Evolutionary conservation across 768 basidiomycete species (phyloP), one percentile per base, ranked within the genome.

Genomic region (Xerocomus spinulosus): DNA sequence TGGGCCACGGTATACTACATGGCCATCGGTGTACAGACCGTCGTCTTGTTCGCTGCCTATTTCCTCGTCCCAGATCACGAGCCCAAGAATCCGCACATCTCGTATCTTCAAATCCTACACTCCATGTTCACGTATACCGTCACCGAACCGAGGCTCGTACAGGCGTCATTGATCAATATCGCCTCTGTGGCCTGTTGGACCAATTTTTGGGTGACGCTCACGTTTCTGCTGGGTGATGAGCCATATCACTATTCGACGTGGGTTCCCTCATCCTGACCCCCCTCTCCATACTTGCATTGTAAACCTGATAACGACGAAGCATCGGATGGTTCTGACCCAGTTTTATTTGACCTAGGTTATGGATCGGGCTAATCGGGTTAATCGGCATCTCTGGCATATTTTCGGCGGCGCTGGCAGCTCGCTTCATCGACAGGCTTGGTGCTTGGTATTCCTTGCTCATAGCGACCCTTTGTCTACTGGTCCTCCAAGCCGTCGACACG

Each of bases 301-400:
- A 37, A 37, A 44, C 21, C 13, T 9, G 2, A 10, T 40, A n/a
- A 21, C 10, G 21, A 23, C 14, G 20, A 15, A 3, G 35, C 20
- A 20, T 36, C 8, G n/a, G 15, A 3, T 5, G 5, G 13, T 37
- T 3, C 41, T 54, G 30, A 53, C 30, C 18, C 15, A 3, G n/a
- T 43, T 18, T 36, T 39, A 35, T 12, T 28, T 10, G 23, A 23
- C 39, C 12, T 43, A 50, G 57, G 21, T 58, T 59, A 44, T 65
- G 66, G 24, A 76, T 76, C 34, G 77, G 77, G 38, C 55, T 79
- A 4, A 74, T 79, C 44, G 77, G 75, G 13, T 65, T 79, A 7
- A 60, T 78, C 17, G 77, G 77, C 12, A 59, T 77, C 20, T 52
- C 60, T 48, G 76, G 71, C 24, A 64, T 74, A 40, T 48, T 58